phyloP scores from a whole-genome alignment of 192 early-diverging fungal genomes.

The Obelidium mucronatum region DNA sequence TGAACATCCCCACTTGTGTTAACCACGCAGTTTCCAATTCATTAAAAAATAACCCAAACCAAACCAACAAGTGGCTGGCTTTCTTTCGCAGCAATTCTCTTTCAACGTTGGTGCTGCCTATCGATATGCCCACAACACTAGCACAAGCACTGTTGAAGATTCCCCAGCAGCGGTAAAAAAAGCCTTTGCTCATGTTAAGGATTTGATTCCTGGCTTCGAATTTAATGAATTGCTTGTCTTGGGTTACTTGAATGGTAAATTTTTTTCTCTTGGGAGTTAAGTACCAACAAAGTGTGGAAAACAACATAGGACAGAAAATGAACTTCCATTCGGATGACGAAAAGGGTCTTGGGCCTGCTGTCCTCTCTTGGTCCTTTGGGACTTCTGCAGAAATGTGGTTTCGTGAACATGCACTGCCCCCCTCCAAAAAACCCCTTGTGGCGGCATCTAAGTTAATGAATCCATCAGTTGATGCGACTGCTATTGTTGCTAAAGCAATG shows the following conservation, averaged over 20 bases:
- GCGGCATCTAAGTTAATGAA: not conserved
- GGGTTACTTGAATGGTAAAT: slow-evolving; percentile 33
- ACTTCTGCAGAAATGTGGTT: slow-evolving; percentile 29
- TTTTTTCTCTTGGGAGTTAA: not conserved
- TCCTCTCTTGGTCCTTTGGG: slow-evolving; percentile 34
- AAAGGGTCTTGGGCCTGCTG: slow-evolving; percentile 10
- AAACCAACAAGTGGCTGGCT: slow-evolving; percentile 10
- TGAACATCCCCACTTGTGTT: not conserved
- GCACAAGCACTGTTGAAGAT: not conserved
- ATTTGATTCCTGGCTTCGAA: slow-evolving; percentile 3
- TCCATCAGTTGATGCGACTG: not conserved
- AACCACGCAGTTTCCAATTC: not conserved
- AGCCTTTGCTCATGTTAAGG: not conserved
- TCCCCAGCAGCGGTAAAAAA: slow-evolving; percentile 7
- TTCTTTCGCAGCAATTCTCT: slow-evolving; percentile 36
- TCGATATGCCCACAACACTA: slow-evolving; percentile 8
- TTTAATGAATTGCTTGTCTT: slow-evolving; percentile 24
- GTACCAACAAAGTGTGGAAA: not conserved
- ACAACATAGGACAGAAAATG: slow-evolving; percentile 35
- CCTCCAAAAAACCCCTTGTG: too few species aligned
- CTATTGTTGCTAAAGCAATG: not conserved
- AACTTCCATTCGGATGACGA: slow-evolving; percentile 36
- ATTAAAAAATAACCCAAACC: not conserved
- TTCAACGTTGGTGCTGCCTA: slow-evolving; percentile 30
- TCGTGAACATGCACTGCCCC: too few species aligned